Base-by-base conservation (phyloP, 768 basidiomycete species). In the Auriscalpium microsporum region DNA sequence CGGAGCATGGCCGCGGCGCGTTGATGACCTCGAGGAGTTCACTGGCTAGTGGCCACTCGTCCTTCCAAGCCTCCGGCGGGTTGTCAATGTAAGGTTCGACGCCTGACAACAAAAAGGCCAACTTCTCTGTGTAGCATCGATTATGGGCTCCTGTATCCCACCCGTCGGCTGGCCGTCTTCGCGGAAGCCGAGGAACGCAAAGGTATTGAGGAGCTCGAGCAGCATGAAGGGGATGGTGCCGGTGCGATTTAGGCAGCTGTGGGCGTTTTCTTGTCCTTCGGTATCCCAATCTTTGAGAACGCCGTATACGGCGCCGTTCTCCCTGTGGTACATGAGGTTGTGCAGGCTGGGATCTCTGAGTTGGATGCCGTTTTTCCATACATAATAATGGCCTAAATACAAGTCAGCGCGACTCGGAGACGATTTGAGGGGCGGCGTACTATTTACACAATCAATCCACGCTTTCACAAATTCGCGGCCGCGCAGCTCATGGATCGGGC, bases 221-320 rank as follows among this genome's bases (percentile, higher is more conserved):
- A 36, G 35, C 36, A 51, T 37, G 50, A 51, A 51, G 10, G 50
- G 34, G 4, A 34, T 11, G 4, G 50, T 51, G 9, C 50, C 36
- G n/a, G 9, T 37, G 17, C 50, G 34, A 1, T 36, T 8, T 21
- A 4, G 19, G 14, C 10, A 17, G 13, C 9, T 10, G 23, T 14
- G 4, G 10, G n/a, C 23, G 7, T 10, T 40, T 8, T 28, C 5
- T 28, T 28, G 5, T 28, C 10, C 7, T 4, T 9, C n/a, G n/a
- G 16, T 11, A 51, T 51, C 50, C 50, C 50, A 51, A 37, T 51
- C 50, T 17, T 51, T 37, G 34, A 51, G 50, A n/a, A 51, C 35
- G 19, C 50, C 50, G 34, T 8, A 9, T 2, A 19, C 35, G 8
- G 11, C 2, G 14, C 50, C 50, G 37, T 40, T 17, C 19, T 35